phyloP scores from a whole-genome alignment of 2,329 filamentous ascomycete species.

The Diaporthe vaccinii region DNA sequence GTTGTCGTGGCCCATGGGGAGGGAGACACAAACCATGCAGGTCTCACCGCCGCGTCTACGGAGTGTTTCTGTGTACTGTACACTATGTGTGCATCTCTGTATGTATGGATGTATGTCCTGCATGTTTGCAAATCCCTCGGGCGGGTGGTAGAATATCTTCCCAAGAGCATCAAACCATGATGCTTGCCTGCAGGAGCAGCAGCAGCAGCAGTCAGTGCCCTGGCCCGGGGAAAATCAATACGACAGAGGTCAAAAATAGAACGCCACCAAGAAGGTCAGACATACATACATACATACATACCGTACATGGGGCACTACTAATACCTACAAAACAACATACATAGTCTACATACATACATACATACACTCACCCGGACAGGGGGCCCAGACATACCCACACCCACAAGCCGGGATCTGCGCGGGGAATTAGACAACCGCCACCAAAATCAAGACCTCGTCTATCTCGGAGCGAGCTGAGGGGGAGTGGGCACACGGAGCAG shows the following conservation, averaged over 20 bases:
- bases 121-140: slow-evolving; percentile 3
- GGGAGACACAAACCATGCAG: slow-evolving; percentile 10
- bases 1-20: neutral
- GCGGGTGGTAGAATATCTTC: neutral
- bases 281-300: slow-evolving; percentile 25
- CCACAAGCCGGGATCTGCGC: slow-evolving; percentile 19
- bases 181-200: slow-evolving; percentile 10
- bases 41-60: slow-evolving; percentile 15
- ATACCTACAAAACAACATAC: neutral
- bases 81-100: neutral
- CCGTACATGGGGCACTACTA: neutral
- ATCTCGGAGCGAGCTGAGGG: slow-evolving; percentile 2
- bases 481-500: neutral
- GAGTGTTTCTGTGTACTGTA: neutral
- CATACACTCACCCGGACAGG: neutral
- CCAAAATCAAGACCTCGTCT: slow-evolving; percentile 21
- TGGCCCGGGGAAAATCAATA: neutral
- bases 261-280: slow-evolving; percentile 16
- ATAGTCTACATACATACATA: no score
- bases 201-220: neutral
- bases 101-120: slow-evolving; percentile 3
- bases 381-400: neutral
- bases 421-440: slow-evolving; percentile 24
- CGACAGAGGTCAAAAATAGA: slow-evolving; percentile 29
- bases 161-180: slow-evolving; percentile 8